Evolutionary conservation across 768 basidiomycete species (phyloP), one percentile per base, ranked within the genome.

Genomic region (Lyophyllum shimeji): DNA sequence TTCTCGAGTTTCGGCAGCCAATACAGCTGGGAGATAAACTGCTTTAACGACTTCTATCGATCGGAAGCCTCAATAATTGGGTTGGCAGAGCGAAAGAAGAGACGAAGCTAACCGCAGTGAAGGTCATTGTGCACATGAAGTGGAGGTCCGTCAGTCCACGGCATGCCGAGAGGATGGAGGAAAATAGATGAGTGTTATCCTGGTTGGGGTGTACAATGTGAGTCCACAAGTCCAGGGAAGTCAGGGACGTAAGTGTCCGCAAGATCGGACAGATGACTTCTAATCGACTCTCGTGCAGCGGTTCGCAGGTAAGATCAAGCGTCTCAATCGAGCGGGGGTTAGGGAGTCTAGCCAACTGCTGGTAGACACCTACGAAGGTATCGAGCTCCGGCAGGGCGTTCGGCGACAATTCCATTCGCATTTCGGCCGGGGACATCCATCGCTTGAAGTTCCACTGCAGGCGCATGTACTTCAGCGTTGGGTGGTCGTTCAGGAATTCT

Each of bases 401-500:
- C 40, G 63, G 61, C 23, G 60, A 63, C 13, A 79, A 66, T 12
- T 63, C 61, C 63, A 75, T 65, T 2, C 69, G 69, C 24, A 76
- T 70, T 1, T 62, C 60, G 53, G 72, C 68, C 1, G 80, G 80
- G 1, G 76, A 78, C 67, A 80, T 72, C 78, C 78, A 81, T 12
- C 74, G 67, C 50, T 76, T 76, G 63, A 81, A 80, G 56, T 78
- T 80, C 80, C 81, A 82, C 24, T 77, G 66, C 42, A 81, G 70
- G 11, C 78, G 74, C 27, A 81, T 67, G 55, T 74, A 76, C 33
- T 71, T 75, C 15, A 82, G 64, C 5, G 65, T 58, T 0, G 65
- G 61, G 54, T 81, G 81, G 12, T 25, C 50, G 7, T 71, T 64
- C n/a, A 81, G 65, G 60, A 81, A 81, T 1, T 59, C 46, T 3